Conservation (phyloP, 768 basidiomycete species). For the Boletus pseudo-olivaceus region DNA sequence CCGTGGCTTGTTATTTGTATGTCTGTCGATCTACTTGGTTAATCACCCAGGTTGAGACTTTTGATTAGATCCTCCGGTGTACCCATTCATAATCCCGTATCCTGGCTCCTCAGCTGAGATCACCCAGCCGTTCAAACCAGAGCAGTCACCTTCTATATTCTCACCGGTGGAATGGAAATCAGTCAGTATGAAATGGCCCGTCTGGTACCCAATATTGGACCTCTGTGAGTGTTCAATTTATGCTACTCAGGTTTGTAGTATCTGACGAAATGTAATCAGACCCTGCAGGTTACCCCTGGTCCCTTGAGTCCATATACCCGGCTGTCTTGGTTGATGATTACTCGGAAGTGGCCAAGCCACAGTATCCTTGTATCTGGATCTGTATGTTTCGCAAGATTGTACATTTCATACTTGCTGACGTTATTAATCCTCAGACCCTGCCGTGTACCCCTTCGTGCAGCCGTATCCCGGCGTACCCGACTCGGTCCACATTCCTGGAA, state of each 20-base stretch:
- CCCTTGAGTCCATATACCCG: constrained; percentile 25
- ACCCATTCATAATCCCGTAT: constrained; percentile 21
- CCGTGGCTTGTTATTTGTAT: constrained; percentile 39
- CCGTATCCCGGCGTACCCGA: constrained; percentile 5
- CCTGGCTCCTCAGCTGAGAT: constrained; percentile 6
- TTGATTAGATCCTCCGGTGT: constrained; percentile 20
- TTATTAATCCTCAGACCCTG: constrained; percentile 4
- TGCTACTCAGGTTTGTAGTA: neutral
- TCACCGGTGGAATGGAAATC: neutral
- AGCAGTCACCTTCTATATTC: neutral
- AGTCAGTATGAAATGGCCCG: constrained; percentile 12
- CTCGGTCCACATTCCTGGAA: constrained; percentile 2
- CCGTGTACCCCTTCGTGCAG: constrained; percentile 16
- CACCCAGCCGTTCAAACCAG: neutral
- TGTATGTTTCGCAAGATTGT: constrained; percentile 17
- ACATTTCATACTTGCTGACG: neutral
- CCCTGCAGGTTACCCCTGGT: constrained; percentile 28
- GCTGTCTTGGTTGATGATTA: constrained; percentile 1
- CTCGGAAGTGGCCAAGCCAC: neutral
- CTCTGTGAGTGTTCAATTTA: constrained; percentile 30
- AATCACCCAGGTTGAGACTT: neutral
- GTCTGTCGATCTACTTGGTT: constrained; percentile 7
- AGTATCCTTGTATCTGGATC: constrained; percentile 23
- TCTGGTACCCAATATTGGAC: constrained; percentile 27
- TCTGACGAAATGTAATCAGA: constrained; percentile 5